Evolutionary conservation across 2,329 filamentous ascomycete species (phyloP).

Genomic region (Pseudopyrenochaeta lycopersici): DNA sequence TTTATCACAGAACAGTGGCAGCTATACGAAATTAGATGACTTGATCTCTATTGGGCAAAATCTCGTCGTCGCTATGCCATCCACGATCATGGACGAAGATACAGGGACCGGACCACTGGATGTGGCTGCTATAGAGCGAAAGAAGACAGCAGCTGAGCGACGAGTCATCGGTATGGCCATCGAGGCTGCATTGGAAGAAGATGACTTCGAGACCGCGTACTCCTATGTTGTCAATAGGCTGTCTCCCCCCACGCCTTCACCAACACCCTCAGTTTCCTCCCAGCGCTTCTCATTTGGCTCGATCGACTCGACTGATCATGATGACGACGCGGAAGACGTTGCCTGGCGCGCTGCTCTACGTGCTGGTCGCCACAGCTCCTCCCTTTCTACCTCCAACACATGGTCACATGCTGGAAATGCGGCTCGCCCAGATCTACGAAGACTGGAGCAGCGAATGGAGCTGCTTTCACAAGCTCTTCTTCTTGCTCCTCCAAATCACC

Average conservation of each 20-base stretch:
- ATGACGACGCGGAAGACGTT: conserved; percentile 65
- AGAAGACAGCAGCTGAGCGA: conserved; percentile 62
- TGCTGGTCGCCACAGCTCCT: conserved; percentile 74
- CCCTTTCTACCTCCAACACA: conserved; percentile 49
- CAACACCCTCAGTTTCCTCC: conserved; percentile 31
- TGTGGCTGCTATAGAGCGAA: conserved; percentile 32
- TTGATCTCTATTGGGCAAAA: conserved; percentile 74
- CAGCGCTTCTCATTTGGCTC: conserved; percentile 37
- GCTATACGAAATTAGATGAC: conserved; percentile 78
- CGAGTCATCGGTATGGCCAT: conserved; percentile 83
- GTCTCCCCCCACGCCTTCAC: conserved; percentile 46
- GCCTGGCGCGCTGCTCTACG: conserved; percentile 82
- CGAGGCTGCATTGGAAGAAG: conserved; percentile 76
- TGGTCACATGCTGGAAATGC: conserved; percentile 54
- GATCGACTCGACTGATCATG: conserved; percentile 23
- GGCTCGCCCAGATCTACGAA: conserved; percentile 65
- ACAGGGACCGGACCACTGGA: conserved; percentile 58
- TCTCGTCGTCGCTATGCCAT: conserved; percentile 61
- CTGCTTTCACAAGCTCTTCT: conserved; percentile 79
- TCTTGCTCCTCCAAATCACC: conserved; percentile 72
- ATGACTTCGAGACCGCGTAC: conserved; percentile 87
- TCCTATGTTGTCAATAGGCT: conserved; percentile 81
- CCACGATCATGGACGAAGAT: conserved; percentile 49
- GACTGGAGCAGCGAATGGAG: conserved; percentile 83
- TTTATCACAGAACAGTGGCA: conserved; percentile 76